These are phyloP conservation scores for Schwanniomyces etchellsii DNA, from an alignment of 1,139 yeast species.

Conservation along the genomic window DNA sequence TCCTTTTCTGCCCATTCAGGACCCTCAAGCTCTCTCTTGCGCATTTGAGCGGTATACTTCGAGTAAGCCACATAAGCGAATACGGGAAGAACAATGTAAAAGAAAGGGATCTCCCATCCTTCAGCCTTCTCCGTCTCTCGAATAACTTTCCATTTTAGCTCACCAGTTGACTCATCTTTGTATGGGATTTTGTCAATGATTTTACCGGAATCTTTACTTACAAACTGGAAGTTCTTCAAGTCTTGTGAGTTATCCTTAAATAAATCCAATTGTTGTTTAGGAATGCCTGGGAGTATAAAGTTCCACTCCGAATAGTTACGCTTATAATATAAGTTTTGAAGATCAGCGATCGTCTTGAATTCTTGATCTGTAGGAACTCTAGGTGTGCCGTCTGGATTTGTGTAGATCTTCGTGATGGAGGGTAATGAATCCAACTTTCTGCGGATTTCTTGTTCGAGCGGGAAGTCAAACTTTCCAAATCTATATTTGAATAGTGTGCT, in stretches of 20 bases:
- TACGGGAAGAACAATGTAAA: slow-evolving; percentile 65
- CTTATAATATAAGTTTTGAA: slow-evolving; percentile 56
- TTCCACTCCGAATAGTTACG: slow-evolving; percentile 61
- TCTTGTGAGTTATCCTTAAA: slow-evolving; percentile 61
- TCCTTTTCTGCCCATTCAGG: slow-evolving; percentile 84
- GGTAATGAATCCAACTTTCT: slow-evolving; percentile 44
- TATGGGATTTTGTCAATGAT: slow-evolving; percentile 82
- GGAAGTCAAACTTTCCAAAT: slow-evolving; percentile 34
- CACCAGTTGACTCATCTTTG: slow-evolving; percentile 74
- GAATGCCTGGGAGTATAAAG: slow-evolving; percentile 49
- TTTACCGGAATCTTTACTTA: slow-evolving; percentile 56
- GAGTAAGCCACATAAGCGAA: slow-evolving; percentile 38
- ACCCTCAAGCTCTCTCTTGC: slow-evolving; percentile 39
- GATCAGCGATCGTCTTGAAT: slow-evolving; percentile 67
- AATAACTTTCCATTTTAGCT: slow-evolving; percentile 72
- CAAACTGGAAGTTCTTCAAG: slow-evolving; percentile 55
- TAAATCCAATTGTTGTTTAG: slow-evolving; percentile 52
- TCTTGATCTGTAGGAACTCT: slow-evolving; percentile 69
- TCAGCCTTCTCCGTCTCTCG: slow-evolving; percentile 71
- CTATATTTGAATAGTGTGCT: slow-evolving; percentile 34
- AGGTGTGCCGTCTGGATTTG: slow-evolving; percentile 74
- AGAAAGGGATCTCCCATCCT: slow-evolving; percentile 82
- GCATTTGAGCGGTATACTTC: slow-evolving; percentile 42
- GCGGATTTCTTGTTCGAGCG: slow-evolving; percentile 41
- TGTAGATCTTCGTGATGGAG: slow-evolving; percentile 54